These are phyloP conservation scores for Solanum phureja DNA, from an alignment of 257 asterid genomes.

Conservation along the genomic window DNA sequence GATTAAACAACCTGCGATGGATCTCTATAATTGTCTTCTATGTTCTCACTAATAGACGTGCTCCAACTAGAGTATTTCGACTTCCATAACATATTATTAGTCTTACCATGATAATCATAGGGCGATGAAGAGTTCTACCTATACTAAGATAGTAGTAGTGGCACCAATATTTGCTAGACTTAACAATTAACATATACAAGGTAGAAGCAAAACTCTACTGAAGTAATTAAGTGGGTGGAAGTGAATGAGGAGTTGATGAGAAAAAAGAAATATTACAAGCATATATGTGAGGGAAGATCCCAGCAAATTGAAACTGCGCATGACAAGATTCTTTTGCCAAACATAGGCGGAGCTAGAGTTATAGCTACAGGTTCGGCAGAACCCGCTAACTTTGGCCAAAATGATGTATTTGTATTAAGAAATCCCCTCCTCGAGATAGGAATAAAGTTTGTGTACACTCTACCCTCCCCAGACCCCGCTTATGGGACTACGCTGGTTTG, in stretches of 20 bases:
- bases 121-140: background rate
- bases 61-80: background rate
- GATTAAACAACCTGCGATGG: background rate
- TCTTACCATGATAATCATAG: background rate
- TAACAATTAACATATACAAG: background rate
- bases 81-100: background rate
- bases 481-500: background rate
- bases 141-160: background rate
- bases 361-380: background rate
- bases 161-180: background rate
- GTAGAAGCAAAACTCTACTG: background rate
- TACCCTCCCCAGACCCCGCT: background rate
- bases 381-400: background rate
- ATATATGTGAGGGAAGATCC: background rate
- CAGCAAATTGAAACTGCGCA: background rate
- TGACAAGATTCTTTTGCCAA: background rate
- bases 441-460: background rate
- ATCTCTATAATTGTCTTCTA: background rate
- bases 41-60: background rate
- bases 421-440: background rate
- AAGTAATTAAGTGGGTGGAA: background rate
- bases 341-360: background rate
- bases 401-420: background rate
- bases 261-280: background rate
- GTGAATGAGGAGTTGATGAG: background rate